Evolutionary conservation across 495 filamentous ascomycete genomes (phyloP).

Genomic region (Talaromyces nanjingensis): DNA sequence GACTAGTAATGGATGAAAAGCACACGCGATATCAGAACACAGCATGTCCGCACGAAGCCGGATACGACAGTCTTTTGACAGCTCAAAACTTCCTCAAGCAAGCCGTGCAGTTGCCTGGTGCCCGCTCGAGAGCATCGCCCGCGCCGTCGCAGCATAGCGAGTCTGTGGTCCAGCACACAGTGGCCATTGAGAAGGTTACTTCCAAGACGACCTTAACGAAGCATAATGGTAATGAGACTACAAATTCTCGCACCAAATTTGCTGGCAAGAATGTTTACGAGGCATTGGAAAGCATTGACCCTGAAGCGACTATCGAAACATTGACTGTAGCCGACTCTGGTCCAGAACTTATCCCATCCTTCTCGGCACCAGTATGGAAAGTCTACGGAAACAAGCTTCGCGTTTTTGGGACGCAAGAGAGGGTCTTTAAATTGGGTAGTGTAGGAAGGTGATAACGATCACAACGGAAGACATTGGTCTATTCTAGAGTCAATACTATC

Average conservation of each 20-base stretch:
- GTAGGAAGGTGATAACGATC: neutral
- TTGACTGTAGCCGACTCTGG: slow-evolving; percentile 10
- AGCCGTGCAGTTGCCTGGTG: slow-evolving; percentile 40
- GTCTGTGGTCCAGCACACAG: neutral
- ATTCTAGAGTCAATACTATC: neutral
- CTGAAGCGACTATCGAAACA: neutral
- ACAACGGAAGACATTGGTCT: neutral
- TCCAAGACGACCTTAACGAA: neutral
- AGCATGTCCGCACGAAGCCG: slow-evolving; percentile 55
- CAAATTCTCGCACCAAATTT: neutral
- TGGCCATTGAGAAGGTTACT: neutral
- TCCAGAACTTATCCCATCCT: slow-evolving; percentile 38
- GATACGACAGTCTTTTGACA: slow-evolving; percentile 66
- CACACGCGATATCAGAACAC: slow-evolving; percentile 42
- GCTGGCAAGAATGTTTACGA: slow-evolving; percentile 1
- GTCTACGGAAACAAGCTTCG: slow-evolving; percentile 57
- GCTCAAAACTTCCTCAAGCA: slow-evolving; percentile 59
- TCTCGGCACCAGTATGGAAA: slow-evolving; percentile 51
- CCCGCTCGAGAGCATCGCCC: neutral
- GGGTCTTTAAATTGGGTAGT: slow-evolving; percentile 33
- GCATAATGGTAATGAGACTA: neutral
- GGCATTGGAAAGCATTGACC: neutral
- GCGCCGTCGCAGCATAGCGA: neutral
- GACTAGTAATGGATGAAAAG: slow-evolving; percentile 27
- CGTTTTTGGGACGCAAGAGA: slow-evolving; percentile 57